Percentiles rank a stretch among this genome's conserved stretches.
Evolutionary conservation across 139 green algal species (phyloP).

Genomic region (Gonium pectorale): DNA sequence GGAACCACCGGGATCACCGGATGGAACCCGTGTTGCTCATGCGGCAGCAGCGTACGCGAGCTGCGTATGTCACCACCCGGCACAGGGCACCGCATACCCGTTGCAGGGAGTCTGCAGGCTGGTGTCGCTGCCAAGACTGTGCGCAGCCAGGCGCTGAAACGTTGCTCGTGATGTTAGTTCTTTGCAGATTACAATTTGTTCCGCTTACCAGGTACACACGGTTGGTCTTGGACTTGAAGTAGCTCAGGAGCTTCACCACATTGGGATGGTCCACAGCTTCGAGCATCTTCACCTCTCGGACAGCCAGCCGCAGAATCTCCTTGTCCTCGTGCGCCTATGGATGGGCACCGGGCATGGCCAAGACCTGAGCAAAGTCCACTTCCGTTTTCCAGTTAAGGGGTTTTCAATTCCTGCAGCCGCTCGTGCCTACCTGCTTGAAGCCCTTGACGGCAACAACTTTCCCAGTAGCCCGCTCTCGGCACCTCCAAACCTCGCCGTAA

Average conservation of each 20-base stretch:
- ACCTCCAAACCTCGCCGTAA: conserved; percentile 13
- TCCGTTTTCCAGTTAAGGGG: background rate
- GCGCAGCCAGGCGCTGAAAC: background rate
- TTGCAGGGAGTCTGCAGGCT: background rate
- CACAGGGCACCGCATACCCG: too few relatives aligned
- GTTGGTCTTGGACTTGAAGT: conserved; percentile 48
- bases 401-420: background rate
- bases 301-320: conserved; percentile 49
- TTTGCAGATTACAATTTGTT: background rate
- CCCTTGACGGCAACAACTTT: background rate
- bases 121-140: background rate
- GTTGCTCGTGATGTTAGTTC: background rate
- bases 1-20: too few relatives aligned
- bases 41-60: too few relatives aligned
- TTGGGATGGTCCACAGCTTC: conserved; percentile 44
- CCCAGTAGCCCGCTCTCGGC: background rate
- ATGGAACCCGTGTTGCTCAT: too few relatives aligned
- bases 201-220: conserved; percentile 51
- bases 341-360: background rate
- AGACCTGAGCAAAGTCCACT: background rate
- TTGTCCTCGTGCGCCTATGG: conserved; percentile 35
- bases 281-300: conserved; percentile 44
- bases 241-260: conserved; percentile 43
- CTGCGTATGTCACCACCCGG: too few relatives aligned
- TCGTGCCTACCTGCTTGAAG: background rate